phyloP scores from a whole-genome alignment of 2,329 filamentous ascomycete species.

The Neocucurbitaria cava region DNA sequence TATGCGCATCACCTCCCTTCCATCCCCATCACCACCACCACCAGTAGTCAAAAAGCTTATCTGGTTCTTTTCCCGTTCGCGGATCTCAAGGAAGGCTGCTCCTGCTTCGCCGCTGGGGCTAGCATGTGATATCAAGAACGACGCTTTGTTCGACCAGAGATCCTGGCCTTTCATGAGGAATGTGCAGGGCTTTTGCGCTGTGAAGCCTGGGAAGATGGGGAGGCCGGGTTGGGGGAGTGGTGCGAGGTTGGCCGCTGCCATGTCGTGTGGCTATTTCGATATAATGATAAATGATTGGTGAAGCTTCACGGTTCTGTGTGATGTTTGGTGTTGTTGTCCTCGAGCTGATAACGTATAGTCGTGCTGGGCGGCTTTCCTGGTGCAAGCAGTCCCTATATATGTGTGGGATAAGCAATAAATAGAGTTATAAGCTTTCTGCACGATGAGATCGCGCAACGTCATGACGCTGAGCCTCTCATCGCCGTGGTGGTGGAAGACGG shows the following conservation, averaged over 20 bases:
- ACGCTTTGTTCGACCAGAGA: constrained; percentile 2
- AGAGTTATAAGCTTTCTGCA: neutral
- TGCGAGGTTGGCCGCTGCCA: neutral
- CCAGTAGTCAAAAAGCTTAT: constrained; percentile 20
- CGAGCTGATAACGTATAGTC: neutral
- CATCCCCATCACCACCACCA: too few relatives aligned
- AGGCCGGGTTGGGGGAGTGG: constrained; percentile 25
- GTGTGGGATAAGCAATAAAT: neutral
- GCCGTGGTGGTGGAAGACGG: neutral
- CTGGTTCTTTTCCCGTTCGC: constrained; percentile 12
- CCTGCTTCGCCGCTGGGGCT: constrained; percentile 9
- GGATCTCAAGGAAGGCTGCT: constrained; percentile 17
- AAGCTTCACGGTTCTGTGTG: too few relatives aligned
- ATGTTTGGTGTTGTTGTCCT: neutral
- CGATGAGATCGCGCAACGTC: neutral
- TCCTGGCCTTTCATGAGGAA: constrained; percentile 22
- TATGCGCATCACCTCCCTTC: constrained; percentile 22
- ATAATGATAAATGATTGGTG: neutral
- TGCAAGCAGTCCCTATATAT: neutral
- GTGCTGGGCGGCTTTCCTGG: neutral
- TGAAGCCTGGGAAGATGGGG: constrained; percentile 19
- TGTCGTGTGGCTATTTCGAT: too few relatives aligned
- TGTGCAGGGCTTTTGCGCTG: constrained; percentile 13
- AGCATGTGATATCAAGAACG: constrained; percentile 10
- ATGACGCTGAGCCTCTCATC: neutral